A percentile compares a stretch with the other conserved stretches of the same genome.
Evolutionary conservation across 2,329 filamentous ascomycete species (phyloP).

Genomic region (Talaromyces verruculosus): DNA sequence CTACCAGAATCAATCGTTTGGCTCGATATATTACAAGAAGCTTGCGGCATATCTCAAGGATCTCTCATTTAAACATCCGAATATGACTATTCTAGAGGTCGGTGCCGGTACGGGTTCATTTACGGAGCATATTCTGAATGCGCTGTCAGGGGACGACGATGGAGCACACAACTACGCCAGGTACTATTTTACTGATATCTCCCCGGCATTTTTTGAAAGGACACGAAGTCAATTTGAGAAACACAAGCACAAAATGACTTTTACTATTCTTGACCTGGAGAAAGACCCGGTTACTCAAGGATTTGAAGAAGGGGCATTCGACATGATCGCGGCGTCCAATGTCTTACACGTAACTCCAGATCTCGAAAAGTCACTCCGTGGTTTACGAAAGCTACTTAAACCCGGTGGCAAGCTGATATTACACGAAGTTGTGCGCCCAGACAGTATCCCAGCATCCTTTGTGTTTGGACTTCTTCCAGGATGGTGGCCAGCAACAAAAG

Average conservation of each 20-base stretch:
- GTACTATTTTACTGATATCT: conserved; percentile 28
- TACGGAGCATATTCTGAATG: conserved; percentile 14
- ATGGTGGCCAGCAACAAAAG: conserved; percentile 38
- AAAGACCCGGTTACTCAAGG: conserved; percentile 32
- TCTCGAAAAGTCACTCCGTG: conserved; percentile 27
- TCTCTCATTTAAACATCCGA: conserved; percentile 5
- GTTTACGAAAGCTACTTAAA: conserved; percentile 31
- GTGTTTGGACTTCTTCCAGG: conserved; percentile 39
- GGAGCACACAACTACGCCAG: neutral
- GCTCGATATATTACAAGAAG: neutral
- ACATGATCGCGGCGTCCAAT: conserved; percentile 37
- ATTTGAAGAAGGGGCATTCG: conserved; percentile 30
- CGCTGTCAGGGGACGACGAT: neutral
- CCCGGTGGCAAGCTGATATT: conserved; percentile 50
- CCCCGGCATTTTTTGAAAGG: conserved; percentile 24
- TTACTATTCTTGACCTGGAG: conserved; percentile 32
- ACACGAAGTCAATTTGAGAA: conserved; percentile 19
- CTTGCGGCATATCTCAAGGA: neutral
- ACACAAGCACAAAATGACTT: conserved; percentile 25
- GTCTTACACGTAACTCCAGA: conserved; percentile 35
- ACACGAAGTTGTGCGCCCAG: conserved; percentile 37
- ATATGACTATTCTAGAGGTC: conserved; percentile 58
- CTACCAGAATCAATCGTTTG: neutral
- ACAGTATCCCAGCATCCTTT: conserved; percentile 23
- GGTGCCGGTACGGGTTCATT: conserved; percentile 27